Base-by-base conservation (phyloP, 495 filamentous ascomycete species). In the Rostrohypoxylon terebratum region DNA sequence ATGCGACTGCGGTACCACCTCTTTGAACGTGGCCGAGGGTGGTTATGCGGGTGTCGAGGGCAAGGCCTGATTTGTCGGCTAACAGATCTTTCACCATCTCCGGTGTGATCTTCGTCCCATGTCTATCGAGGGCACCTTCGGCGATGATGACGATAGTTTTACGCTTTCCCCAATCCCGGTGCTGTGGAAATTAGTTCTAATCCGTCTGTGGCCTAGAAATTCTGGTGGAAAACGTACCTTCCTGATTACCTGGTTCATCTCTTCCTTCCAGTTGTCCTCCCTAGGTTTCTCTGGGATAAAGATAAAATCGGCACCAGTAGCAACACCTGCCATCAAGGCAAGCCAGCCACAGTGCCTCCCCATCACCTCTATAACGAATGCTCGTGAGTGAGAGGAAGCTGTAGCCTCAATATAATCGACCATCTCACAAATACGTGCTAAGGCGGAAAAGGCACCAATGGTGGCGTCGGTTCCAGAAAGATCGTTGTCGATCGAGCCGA, bases 311-410 rank as follows among this genome's bases (percentile, higher is more conserved):
- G 96, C 95, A 28, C 96, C 96, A 2, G 93, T 97, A 66, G 93
- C 94, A 58, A 98, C 93, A 66, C 94, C 96, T 11, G 96, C 92
- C 94, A 98, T 98, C 50, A 99, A 84, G 47, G 96, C 96, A 57
- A 99, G 84, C 96, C 96, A 99, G 44, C 96, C 96, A 76, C 96
- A 99, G 81, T 98, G 95, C 63, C 96, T 88, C n/a, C 96, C 96
- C 96, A 99, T 99, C 53, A 98, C 96, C 79, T 98, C 96, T 73
- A 99, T 91, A 31, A 99, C 95, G 80, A 99, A 99, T 42, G 96
- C 96, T 72, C 96, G 86, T 63, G 97, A 97, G 81, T 98, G 96
- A n/a, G 93, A 97, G 40, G 90, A 93, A 6, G 96, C 96, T 1
- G 96, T 99, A 34, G 96, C 94, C 79, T 98, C 97, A 70, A 99